These are phyloP conservation scores for Avicennia marina DNA, from an alignment of 257 asterid genomes.

Conservation along the genomic window DNA sequence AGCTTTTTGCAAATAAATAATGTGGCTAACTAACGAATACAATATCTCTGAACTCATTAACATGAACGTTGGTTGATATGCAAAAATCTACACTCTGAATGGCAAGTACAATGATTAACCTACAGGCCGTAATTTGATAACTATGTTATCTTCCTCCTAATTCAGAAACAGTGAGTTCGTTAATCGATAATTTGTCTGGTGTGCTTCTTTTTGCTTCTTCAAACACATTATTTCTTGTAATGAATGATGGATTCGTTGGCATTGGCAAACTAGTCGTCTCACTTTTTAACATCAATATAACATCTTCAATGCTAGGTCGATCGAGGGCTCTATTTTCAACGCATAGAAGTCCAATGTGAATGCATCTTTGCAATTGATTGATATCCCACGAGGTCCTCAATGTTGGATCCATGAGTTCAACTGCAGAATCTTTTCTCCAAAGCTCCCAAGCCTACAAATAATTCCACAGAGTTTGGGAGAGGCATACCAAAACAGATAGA, in stretches of 20 bases:
- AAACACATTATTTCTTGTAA: constrained; percentile 9
- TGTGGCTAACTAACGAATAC: too few species aligned
- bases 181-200: neutral
- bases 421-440: constrained; percentile 24
- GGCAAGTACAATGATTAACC: too few species aligned
- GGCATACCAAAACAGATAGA: neutral
- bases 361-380: constrained; percentile 23
- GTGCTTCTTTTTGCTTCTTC: neutral
- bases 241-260: constrained; percentile 32
- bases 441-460: constrained; percentile 36
- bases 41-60: too few species aligned
- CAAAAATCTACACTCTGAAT: too few species aligned
- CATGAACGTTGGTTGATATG: too few species aligned
- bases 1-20: too few species aligned
- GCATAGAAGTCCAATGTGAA: constrained; percentile 35
- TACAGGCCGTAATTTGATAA: too few species aligned
- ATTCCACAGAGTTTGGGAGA: neutral
- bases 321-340: constrained; percentile 31
- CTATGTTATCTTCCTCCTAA: neutral
- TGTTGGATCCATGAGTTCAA: constrained; percentile 27
- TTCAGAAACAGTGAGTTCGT: neutral
- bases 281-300: constrained; percentile 29
- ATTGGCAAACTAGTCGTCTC: constrained; percentile 16
- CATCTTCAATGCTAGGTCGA: constrained; percentile 33
- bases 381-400: constrained; percentile 5